Conservation (phyloP, 306 rosid genomes). For the Dalbergia cultrata region DNA sequence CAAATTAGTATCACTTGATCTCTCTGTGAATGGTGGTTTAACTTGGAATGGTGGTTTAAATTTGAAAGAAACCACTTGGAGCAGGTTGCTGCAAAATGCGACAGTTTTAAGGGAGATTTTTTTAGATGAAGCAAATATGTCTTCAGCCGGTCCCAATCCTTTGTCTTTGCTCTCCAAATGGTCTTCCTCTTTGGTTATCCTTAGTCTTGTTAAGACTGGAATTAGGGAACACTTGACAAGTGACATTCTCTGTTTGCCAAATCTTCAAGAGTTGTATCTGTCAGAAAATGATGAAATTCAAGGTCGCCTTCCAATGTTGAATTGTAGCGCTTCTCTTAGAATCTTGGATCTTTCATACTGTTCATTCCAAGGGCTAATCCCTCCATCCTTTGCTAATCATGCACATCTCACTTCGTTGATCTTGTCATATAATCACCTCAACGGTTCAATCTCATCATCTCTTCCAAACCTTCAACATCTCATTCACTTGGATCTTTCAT, state of each 20-base stretch:
- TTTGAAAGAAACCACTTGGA: not conserved
- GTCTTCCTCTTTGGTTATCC: constrained; percentile 32
- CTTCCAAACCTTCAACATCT: too few relatives aligned
- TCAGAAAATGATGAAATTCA: not conserved
- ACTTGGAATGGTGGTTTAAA: not conserved
- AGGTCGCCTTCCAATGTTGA: not conserved
- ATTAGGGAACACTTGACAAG: not conserved
- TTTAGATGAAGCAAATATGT: not conserved
- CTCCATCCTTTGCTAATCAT: too few relatives aligned
- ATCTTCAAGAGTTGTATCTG: not conserved
- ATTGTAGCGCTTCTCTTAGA: not conserved
- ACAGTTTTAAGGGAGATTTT: constrained; percentile 7
- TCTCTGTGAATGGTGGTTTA: too few relatives aligned
- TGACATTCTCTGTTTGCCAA: constrained; percentile 3
- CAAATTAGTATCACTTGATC: constrained; percentile 11
- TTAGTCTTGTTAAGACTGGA: accelerated
- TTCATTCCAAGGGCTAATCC: too few relatives aligned
- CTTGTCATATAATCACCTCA: not conserved
- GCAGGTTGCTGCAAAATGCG: not conserved
- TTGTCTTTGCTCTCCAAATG: not conserved
- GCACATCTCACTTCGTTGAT: too few relatives aligned
- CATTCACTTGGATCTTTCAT: too few relatives aligned
- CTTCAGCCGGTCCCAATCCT: not conserved
- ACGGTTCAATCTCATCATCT: not conserved
- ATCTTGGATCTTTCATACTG: not conserved